Percentiles rank a stretch among this genome's conserved stretches.
These are phyloP conservation scores for Chlorella variabilis DNA, from an alignment of 163 green algal genomes.

Conservation along the genomic window DNA sequence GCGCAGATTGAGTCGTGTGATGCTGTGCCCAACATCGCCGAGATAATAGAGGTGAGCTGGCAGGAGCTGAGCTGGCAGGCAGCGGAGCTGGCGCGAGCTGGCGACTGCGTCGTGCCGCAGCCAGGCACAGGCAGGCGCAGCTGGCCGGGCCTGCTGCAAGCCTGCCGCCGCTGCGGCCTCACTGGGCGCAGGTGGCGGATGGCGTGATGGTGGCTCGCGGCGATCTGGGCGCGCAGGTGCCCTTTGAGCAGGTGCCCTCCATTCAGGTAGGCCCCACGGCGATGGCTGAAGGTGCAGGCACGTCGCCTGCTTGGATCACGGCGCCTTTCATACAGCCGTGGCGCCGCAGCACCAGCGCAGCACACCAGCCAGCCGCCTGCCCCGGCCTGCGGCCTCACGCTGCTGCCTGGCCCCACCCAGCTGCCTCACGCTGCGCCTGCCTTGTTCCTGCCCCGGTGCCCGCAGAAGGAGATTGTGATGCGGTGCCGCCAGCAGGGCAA, in stretches of 20 bases:
- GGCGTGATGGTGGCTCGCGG: conserved; percentile 77
- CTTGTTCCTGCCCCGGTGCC: background rate
- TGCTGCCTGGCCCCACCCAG: too few species aligned
- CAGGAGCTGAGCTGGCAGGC: too few species aligned
- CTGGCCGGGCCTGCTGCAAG: too few species aligned
- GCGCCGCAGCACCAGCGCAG: too few species aligned
- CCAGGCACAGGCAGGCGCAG: too few species aligned
- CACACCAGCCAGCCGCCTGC: background rate
- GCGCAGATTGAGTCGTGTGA: conserved; percentile 68
- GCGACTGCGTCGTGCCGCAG: too few species aligned
- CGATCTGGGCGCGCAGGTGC: conserved; percentile 78
- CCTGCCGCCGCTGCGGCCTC: too few species aligned
- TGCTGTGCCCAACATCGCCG: conserved; percentile 66
- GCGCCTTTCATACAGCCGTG: too few species aligned
- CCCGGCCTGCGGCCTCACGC: background rate
- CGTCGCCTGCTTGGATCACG: too few species aligned
- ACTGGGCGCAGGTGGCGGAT: conserved; percentile 61
- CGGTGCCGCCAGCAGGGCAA: conserved; percentile 70
- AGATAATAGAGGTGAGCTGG: conserved; percentile 56
- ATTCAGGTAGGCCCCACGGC: conserved; percentile 41
- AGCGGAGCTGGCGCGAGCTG: too few species aligned
- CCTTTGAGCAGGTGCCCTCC: conserved; percentile 78
- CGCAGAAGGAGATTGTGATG: conserved; percentile 79
- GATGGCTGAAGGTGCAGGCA: too few species aligned
- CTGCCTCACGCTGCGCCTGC: background rate